Evolutionary conservation across 805 yeast species (phyloP).

Genomic region (Schwanniomyces vanrijiae): DNA sequence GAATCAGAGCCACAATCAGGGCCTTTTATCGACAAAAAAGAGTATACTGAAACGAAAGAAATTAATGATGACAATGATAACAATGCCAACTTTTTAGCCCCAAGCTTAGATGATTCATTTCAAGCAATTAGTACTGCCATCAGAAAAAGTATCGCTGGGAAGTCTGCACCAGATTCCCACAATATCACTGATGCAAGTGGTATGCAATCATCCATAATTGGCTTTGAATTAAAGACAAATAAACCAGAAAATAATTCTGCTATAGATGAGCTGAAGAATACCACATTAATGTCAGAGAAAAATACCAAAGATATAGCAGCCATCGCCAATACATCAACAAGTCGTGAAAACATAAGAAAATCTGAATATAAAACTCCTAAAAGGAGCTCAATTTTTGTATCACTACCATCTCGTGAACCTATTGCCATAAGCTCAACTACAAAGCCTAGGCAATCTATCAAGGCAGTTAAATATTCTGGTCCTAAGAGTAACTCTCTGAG

Average conservation of each 20-base stretch:
- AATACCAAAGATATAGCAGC: background rate
- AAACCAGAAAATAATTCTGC: background rate
- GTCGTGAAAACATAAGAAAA: background rate
- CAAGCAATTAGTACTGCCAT: constrained; percentile 49
- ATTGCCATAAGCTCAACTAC: constrained; percentile 22
- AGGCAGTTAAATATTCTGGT: background rate
- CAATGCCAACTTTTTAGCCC: background rate
- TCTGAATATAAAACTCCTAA: constrained; percentile 23
- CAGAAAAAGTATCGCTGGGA: constrained; percentile 44
- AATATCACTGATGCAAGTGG: background rate
- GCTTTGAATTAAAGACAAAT: background rate
- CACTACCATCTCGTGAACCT: constrained; percentile 41
- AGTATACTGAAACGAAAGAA: background rate
- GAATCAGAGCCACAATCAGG: constrained; percentile 20
- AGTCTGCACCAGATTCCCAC: constrained; percentile 8
- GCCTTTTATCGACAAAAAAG: constrained; percentile 10
- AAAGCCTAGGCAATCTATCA: background rate
- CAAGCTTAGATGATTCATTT: constrained; percentile 38
- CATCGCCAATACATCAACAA: background rate
- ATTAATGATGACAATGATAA: constrained; percentile 1
- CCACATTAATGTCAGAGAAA: background rate
- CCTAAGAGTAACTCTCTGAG: constrained; percentile 15
- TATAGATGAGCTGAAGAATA: background rate
- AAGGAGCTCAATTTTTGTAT: constrained; percentile 33
- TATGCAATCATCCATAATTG: background rate